Evolutionary conservation across 2,329 filamentous ascomycete species (phyloP).

Genomic region (Penicillium verrucosum): DNA sequence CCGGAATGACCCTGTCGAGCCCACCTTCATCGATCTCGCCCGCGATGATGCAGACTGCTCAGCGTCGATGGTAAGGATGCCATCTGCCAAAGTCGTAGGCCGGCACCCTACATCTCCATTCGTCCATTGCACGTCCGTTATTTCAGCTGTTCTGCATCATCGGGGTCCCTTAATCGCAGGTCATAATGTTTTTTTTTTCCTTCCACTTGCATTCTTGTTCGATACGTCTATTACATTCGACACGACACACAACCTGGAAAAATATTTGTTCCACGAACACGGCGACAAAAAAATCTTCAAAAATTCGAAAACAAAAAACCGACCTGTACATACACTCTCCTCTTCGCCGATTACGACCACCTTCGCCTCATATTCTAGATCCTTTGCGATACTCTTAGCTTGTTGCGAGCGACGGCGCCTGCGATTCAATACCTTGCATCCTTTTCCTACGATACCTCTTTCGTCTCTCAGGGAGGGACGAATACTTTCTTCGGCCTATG

Average conservation of each 20-base stretch:
- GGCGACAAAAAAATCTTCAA: constrained; percentile 26
- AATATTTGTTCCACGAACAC: constrained; percentile 27
- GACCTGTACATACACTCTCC: constrained; percentile 35
- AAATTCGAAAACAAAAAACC: constrained; percentile 30
- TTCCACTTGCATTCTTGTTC: constrained; percentile 26
- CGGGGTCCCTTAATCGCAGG: constrained; percentile 34
- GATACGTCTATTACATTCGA: constrained; percentile 31
- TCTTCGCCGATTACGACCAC: constrained; percentile 35
- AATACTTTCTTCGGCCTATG: constrained; percentile 28
- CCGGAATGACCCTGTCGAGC: constrained; percentile 82
- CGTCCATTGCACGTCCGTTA: constrained; percentile 32
- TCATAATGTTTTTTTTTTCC: constrained; percentile 32
- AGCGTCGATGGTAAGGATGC: constrained; percentile 41
- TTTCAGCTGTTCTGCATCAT: constrained; percentile 37
- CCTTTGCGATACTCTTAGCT: constrained; percentile 35
- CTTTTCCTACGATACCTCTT: constrained; percentile 35
- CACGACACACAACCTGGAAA: constrained; percentile 30
- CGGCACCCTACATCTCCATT: constrained; percentile 25
- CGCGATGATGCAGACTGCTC: constrained; percentile 56
- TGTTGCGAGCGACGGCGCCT: constrained; percentile 44
- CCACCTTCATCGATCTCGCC: constrained; percentile 72
- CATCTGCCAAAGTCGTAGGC: constrained; percentile 22
- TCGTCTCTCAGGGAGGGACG: constrained; percentile 38
- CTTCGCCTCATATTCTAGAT: constrained; percentile 34
- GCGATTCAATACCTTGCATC: constrained; percentile 39